phyloP scores from a whole-genome alignment of 768 basidiomycete species.

The Termitomyces sp. region DNA sequence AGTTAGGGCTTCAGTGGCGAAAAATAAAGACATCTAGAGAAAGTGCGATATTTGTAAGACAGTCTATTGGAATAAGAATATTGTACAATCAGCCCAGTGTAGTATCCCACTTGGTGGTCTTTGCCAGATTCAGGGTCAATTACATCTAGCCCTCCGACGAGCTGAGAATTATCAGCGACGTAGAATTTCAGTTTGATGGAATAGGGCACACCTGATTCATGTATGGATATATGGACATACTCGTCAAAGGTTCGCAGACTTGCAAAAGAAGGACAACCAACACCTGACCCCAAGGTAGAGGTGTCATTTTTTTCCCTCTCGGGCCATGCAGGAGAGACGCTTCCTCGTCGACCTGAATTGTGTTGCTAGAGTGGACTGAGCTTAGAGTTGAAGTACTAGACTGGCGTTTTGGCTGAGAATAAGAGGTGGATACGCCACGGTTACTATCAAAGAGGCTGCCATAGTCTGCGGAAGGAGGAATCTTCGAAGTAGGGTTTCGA shows the following conservation, averaged over 20 bases:
- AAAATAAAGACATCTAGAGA: conserved; percentile 68
- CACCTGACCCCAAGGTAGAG: conserved; percentile 50
- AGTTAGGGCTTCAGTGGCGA: conserved; percentile 63
- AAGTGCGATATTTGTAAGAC: not conserved
- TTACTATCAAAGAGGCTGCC: not conserved
- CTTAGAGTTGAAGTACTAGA: not conserved
- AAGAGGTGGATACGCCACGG: not conserved
- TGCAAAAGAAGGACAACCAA: conserved; percentile 43
- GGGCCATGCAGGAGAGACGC: conserved; percentile 25
- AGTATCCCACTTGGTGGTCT: conserved; percentile 60
- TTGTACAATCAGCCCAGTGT: conserved; percentile 45
- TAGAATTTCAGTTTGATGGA: not conserved
- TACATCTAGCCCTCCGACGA: conserved; percentile 55
- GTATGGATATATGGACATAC: conserved; percentile 50
- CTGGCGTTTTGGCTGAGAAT: not conserved
- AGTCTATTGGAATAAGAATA: not conserved
- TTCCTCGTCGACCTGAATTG: conserved; percentile 24
- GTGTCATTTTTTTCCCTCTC: conserved; percentile 24
- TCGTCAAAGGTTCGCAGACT: conserved; percentile 49
- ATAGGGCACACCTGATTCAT: conserved; percentile 44
- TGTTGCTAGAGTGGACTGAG: not conserved
- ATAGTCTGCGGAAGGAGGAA: not conserved
- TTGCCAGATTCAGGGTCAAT: conserved; percentile 43
- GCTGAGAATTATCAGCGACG: conserved; percentile 24
- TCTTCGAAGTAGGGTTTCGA: not conserved